Evolutionary conservation across 2,329 filamentous ascomycete genomes (phyloP).

Genomic region (Bertia moriformis): DNA sequence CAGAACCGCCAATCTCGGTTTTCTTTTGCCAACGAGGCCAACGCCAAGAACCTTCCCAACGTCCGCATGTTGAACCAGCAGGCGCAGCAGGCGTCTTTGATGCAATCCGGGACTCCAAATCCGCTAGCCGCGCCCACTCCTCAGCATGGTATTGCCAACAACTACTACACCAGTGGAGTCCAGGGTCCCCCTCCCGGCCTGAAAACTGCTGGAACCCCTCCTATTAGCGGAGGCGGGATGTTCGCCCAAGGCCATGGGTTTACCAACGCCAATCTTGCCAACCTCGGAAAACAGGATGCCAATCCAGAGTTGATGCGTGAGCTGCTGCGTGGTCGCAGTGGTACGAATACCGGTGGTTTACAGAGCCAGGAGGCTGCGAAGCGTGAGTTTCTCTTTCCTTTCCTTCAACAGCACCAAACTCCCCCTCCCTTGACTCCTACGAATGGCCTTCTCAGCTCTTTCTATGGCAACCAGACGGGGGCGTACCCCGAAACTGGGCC

Average conservation of each 20-base stretch:
- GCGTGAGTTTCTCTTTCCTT: slow-evolving; percentile 97
- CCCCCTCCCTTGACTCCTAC: slow-evolving; percentile 32
- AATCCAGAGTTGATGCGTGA: slow-evolving; percentile 49
- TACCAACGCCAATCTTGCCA: slow-evolving; percentile 71
- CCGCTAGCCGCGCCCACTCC: slow-evolving; percentile 69
- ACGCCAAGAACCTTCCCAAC: background rate
- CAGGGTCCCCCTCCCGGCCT: slow-evolving; percentile 87
- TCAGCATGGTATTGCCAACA: slow-evolving; percentile 45
- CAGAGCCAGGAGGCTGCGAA: slow-evolving; percentile 76
- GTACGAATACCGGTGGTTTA: slow-evolving; percentile 49
- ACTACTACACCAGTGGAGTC: slow-evolving; percentile 72
- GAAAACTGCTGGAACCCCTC: slow-evolving; percentile 87
- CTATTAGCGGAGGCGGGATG: slow-evolving; percentile 35
- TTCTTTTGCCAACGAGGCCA: background rate
- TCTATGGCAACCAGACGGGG: background rate
- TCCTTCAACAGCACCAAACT: slow-evolving; percentile 78
- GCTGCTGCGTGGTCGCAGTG: slow-evolving; percentile 69
- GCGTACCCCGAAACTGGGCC: slow-evolving; percentile 33
- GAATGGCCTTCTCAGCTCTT: slow-evolving; percentile 2
- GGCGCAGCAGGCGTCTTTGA: slow-evolving; percentile 67
- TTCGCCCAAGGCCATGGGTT: slow-evolving; percentile 17
- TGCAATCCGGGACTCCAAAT: slow-evolving; percentile 71
- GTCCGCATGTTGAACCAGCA: slow-evolving; percentile 38
- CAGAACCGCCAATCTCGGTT: background rate
- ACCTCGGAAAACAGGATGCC: slow-evolving; percentile 63